Evolutionary conservation across 495 filamentous ascomycete species (phyloP), one percentile per base, ranked within the genome.

Genomic region (Xylaria castorea): DNA sequence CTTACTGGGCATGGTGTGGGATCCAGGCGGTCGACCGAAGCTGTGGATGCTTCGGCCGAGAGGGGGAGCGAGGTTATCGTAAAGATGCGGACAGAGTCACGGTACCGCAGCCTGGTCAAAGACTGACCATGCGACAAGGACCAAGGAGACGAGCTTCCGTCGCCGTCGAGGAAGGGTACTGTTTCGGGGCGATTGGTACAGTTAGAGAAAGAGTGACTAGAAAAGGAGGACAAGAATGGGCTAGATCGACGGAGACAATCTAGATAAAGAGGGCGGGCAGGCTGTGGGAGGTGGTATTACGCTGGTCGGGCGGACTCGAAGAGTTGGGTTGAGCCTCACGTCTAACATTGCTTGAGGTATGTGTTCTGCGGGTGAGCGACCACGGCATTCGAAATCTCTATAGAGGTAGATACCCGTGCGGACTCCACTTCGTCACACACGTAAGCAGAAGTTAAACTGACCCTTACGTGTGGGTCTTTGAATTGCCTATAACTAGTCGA

Each of bases 1-100:
- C 70, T 72, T 72, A 72, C 70, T 72, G n/a, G 62, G 70, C 70
- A 72, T 72, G 50, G 30, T 67, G 38, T 22, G 42, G 48, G 30
- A 30, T 51, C 58, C n/a, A 38, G 30, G 9, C 22, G 50, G 63
- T 61, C 50, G 70, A 57, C 63, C 30, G 51, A 67, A 72, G 63
- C 50, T 61, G 38, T 11, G 18, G 27, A 67, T 20, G 62, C 62
- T 72, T 51, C 70, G 50, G 63, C 32, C 62, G 48, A 42, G 27
- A 51, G 12, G 38, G 65, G 36, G 48, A 57, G 69, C 50, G n/a
- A 32, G 34, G n/a, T 16, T 66, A 53, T 61, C 27, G 38, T 53
- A 25, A 22, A 38, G 32, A 66, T 20, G 62, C 40, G 34, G 50
- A 25, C 51, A 42, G 30, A 60, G 22, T 46, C 38, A 51, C 32